These are phyloP conservation scores for Lasiodiplodia citricola DNA, from an alignment of 2,329 filamentous ascomycete genomes.

Conservation along the genomic window DNA sequence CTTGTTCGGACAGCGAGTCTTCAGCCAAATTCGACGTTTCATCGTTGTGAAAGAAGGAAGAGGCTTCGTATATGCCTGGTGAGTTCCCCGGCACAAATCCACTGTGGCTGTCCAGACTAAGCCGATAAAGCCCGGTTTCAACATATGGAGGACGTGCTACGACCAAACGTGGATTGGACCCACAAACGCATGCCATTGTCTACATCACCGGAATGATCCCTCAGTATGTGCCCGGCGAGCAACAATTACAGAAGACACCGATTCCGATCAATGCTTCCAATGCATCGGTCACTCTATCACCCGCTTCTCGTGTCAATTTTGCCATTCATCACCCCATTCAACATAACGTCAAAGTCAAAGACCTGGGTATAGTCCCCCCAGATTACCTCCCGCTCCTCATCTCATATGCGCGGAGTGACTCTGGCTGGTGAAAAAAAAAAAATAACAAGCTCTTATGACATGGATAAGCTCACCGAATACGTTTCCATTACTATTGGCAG, in stretches of 20 bases:
- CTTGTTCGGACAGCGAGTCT: slow-evolving; percentile 29
- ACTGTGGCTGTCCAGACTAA: background rate
- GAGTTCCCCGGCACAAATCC: background rate
- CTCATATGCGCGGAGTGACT: background rate
- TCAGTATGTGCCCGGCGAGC: slow-evolving; percentile 33
- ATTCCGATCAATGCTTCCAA: slow-evolving; percentile 35
- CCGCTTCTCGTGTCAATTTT: slow-evolving; percentile 49
- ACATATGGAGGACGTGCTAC: slow-evolving; percentile 48
- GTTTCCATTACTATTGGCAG: background rate
- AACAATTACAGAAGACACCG: slow-evolving; percentile 43
- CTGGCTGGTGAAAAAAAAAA: background rate
- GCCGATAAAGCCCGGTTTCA: slow-evolving; percentile 42
- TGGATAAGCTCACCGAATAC: background rate
- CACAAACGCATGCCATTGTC: slow-evolving; percentile 46
- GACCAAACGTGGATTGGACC: slow-evolving; percentile 43
- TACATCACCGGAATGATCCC: slow-evolving; percentile 30
- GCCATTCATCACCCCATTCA: slow-evolving; percentile 51
- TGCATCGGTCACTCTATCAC: slow-evolving; percentile 35
- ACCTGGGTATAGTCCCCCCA: slow-evolving; percentile 43
- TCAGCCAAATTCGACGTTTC: slow-evolving; percentile 38
- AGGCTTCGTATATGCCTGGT: slow-evolving; percentile 37
- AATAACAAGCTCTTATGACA: background rate
- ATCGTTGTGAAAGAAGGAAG: slow-evolving; percentile 32
- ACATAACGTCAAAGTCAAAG: slow-evolving; percentile 50
- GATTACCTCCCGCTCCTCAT: slow-evolving; percentile 31